Evolutionary conservation across 129 eudicot genomes (phyloP).

Genomic region (Glebionis coronaria): DNA sequence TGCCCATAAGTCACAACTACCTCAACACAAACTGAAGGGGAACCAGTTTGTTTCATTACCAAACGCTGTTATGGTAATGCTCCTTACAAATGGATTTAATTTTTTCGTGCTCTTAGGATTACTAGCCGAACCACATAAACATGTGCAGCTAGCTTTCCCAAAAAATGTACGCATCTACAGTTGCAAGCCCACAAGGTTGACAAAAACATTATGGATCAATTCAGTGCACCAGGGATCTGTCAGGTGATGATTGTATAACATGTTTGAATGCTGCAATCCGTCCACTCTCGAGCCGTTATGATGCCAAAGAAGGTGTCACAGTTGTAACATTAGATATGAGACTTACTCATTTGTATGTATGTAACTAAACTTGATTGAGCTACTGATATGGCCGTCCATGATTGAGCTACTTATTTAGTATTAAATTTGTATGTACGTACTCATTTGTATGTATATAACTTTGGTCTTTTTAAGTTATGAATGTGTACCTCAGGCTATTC

Average conservation of each 20-base stretch:
- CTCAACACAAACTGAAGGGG: constrained; percentile 14
- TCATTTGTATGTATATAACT: no score
- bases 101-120: no score
- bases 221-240: constrained; percentile 43
- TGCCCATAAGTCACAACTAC: constrained; percentile 1
- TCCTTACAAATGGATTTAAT: no score
- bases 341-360: constrained; percentile 32
- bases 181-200: not conserved
- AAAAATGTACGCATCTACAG: constrained; percentile 30
- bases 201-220: constrained; percentile 39
- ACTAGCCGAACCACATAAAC: no score
- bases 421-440: no score
- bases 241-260: constrained; percentile 40
- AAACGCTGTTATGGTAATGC: no score
- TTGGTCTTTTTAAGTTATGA: no score
- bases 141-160: no score
- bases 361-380: not conserved
- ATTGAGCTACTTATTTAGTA: no score
- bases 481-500: no score
- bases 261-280: constrained; percentile 37
- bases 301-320: constrained; percentile 43
- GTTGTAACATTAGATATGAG: constrained; percentile 52
- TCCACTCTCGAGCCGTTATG: constrained; percentile 42
- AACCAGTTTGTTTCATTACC: no score
- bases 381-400: no score